Conservation (phyloP, 2,329 filamentous ascomycete species). For the Penicillium sp. region DNA sequence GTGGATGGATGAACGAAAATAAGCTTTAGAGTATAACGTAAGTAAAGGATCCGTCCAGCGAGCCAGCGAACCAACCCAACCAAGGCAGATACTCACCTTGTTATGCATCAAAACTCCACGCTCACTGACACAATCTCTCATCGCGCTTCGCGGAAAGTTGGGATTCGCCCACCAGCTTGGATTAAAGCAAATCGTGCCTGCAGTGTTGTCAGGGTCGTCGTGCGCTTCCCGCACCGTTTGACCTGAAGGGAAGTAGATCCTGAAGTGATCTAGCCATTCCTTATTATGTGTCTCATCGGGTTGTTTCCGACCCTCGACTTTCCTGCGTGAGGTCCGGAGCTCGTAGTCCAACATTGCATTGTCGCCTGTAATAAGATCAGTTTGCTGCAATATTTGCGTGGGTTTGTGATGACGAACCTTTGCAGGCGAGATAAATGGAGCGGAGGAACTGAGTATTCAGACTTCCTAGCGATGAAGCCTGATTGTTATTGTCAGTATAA, state of each 20-base stretch:
- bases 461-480: conserved; percentile 79
- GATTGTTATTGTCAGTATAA: conserved; percentile 11
- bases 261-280: conserved; percentile 55
- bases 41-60: background rate
- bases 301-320: conserved; percentile 36
- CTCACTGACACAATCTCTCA: conserved; percentile 74
- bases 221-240: conserved; percentile 67
- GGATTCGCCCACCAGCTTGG: conserved; percentile 67
- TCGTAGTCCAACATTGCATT: conserved; percentile 46
- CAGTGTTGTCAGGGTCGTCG: conserved; percentile 38
- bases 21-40: conserved; percentile 17
- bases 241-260: conserved; percentile 77
- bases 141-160: conserved; percentile 67
- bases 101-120: conserved; percentile 80
- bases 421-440: conserved; percentile 58
- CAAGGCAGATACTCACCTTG: conserved; percentile 59
- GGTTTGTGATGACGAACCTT: conserved; percentile 42
- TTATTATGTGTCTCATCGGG: conserved; percentile 34
- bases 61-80: background rate
- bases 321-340: conserved; percentile 41
- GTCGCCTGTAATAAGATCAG: conserved; percentile 40
- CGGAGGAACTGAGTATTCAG: conserved; percentile 67
- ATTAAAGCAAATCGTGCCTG: conserved; percentile 80
- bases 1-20: conserved; percentile 20
- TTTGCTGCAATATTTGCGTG: background rate